phyloP scores from a whole-genome alignment of 495 filamentous ascomycete species.

The Aeminium ludgeri region DNA sequence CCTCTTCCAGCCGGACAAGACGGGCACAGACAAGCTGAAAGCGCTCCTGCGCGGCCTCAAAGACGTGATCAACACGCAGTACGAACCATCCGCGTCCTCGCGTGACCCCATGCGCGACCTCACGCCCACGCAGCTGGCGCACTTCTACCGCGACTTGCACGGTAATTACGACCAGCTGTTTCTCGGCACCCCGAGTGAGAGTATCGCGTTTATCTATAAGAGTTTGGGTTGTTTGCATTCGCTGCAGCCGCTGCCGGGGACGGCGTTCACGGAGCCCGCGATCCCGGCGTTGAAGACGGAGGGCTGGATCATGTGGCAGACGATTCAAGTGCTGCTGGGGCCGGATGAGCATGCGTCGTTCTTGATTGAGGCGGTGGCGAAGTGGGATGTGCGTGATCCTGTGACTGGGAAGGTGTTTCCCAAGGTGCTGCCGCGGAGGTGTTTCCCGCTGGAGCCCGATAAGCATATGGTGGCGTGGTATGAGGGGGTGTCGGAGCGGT shows the following conservation, averaged over 20 bases:
- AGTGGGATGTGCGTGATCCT: slow-evolving; percentile 60
- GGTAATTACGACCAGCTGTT: slow-evolving; percentile 85
- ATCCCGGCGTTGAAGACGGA: slow-evolving; percentile 65
- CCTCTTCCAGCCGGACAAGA: slow-evolving; percentile 65
- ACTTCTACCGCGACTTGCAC: slow-evolving; percentile 76
- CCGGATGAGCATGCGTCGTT: slow-evolving; percentile 78
- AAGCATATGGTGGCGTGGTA: slow-evolving; percentile 71
- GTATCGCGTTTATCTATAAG: slow-evolving; percentile 82
- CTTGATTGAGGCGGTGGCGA: slow-evolving; percentile 59
- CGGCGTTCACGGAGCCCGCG: slow-evolving; percentile 54
- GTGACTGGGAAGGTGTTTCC: slow-evolving; percentile 59
- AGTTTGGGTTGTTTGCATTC: slow-evolving; percentile 63
- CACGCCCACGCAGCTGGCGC: slow-evolving; percentile 65
- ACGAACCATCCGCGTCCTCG: slow-evolving; percentile 30
- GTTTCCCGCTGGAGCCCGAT: slow-evolving; percentile 62
- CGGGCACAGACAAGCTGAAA: slow-evolving; percentile 57
- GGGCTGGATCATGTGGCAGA: slow-evolving; percentile 89
- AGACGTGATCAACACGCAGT: slow-evolving; percentile 40
- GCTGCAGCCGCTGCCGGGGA: slow-evolving; percentile 38
- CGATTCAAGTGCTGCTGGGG: slow-evolving; percentile 73
- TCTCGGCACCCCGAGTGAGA: slow-evolving; percentile 50
- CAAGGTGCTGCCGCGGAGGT: slow-evolving; percentile 51
- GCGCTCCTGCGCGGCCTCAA: slow-evolving; percentile 64
- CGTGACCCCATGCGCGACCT: slow-evolving; percentile 41
- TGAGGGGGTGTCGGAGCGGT: slow-evolving; percentile 43